These are phyloP conservation scores for Talaromyces islandicus DNA, from an alignment of 2,329 filamentous ascomycete genomes.

Conservation along the genomic window DNA sequence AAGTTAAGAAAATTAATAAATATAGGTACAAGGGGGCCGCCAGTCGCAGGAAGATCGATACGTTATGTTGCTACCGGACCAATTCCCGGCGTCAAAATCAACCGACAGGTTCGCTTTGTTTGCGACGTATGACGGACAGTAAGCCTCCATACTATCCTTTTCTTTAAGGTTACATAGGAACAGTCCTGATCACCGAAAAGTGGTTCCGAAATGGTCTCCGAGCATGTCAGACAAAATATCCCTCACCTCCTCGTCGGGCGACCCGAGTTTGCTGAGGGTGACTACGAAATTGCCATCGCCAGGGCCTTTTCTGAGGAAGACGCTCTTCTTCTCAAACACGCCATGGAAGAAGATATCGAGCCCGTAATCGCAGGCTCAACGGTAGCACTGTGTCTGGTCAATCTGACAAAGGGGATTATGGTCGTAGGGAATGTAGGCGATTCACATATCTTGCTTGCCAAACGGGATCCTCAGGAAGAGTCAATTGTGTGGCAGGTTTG, in stretches of 20 bases:
- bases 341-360: slow-evolving; percentile 19
- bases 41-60: slow-evolving; percentile 26
- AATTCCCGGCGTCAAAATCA: slow-evolving; percentile 22
- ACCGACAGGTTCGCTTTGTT: slow-evolving; percentile 25
- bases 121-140: slow-evolving; percentile 32
- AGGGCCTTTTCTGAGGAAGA: slow-evolving; percentile 26
- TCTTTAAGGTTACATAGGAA: neutral
- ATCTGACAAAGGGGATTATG: slow-evolving; percentile 25
- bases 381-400: slow-evolving; percentile 27
- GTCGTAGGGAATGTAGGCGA: slow-evolving; percentile 30
- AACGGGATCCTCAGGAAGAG: slow-evolving; percentile 22
- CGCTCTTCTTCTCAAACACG: slow-evolving; percentile 20
- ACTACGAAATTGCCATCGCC: slow-evolving; percentile 26
- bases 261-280: slow-evolving; percentile 23
- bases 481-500: slow-evolving; percentile 15
- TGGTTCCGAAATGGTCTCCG: slow-evolving; percentile 26
- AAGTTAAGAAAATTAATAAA: neutral
- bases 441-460: slow-evolving; percentile 29
- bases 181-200: slow-evolving; percentile 11
- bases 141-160: slow-evolving; percentile 9
- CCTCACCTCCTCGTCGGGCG: slow-evolving; percentile 21
- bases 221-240: slow-evolving; percentile 24
- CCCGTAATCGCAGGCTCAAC: slow-evolving; percentile 27
- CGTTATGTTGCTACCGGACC: slow-evolving; percentile 21
- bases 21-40: slow-evolving; percentile 25